These are phyloP conservation scores for Diutina rugosa DNA, from an alignment of 1,139 yeast species.

Conservation along the genomic window DNA sequence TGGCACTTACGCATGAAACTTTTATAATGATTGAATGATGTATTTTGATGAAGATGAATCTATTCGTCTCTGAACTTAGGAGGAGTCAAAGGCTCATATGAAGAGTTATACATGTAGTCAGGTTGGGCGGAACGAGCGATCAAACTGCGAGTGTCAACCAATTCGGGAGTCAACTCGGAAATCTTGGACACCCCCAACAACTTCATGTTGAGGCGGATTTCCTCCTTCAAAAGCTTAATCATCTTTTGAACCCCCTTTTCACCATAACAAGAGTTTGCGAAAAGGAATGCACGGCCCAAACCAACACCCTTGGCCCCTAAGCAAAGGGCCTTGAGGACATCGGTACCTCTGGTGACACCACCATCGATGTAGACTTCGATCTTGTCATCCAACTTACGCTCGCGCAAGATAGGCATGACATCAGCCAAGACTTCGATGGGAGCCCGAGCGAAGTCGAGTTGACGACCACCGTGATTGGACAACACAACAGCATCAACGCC, in stretches of 20 bases:
- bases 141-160: slow-evolving; percentile 5
- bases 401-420: slow-evolving; percentile 40
- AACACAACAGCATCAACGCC: slow-evolving; percentile 54
- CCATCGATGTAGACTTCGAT: slow-evolving; percentile 47
- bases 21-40: neutral
- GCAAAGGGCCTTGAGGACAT: slow-evolving; percentile 51
- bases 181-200: slow-evolving; percentile 47
- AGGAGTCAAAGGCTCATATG: slow-evolving; percentile 6
- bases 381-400: slow-evolving; percentile 30
- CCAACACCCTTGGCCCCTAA: slow-evolving; percentile 68
- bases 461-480: slow-evolving; percentile 70
- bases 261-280: slow-evolving; percentile 63
- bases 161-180: slow-evolving; percentile 5
- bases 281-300: slow-evolving; percentile 58
- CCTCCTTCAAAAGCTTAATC: slow-evolving; percentile 67
- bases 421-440: slow-evolving; percentile 61
- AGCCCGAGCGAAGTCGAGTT: slow-evolving; percentile 53
- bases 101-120: slow-evolving; percentile 5
- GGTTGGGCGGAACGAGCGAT: slow-evolving; percentile 4
- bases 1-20: too few relatives aligned
- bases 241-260: slow-evolving; percentile 71
- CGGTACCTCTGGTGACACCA: slow-evolving; percentile 63
- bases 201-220: slow-evolving; percentile 80
- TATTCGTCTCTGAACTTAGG: slow-evolving; percentile 5
- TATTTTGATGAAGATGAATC: neutral